Evolutionary conservation across 768 basidiomycete genomes (phyloP), one percentile per base, ranked within the genome.

Genomic region (Leccinum ochraceum): DNA sequence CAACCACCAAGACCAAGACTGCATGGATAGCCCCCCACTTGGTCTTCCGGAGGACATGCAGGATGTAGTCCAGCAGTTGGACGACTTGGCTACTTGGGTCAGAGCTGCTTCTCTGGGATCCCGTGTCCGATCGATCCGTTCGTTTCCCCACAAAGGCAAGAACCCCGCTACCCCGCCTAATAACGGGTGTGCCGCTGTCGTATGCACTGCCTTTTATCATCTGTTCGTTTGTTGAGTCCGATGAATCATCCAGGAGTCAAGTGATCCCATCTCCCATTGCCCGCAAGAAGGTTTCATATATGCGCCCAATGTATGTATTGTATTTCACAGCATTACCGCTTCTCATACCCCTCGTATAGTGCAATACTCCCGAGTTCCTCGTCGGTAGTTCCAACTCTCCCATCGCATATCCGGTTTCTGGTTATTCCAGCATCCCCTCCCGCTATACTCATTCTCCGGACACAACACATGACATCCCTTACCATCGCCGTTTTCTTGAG

Each of bases 341-440:
- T 49, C 42, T 62, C 56, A 56, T 53, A 24, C 30, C 13, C 20
- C 4, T 53, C 48, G 4, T 42, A 17, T 57, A 71, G 66, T 44
- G 67, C 42, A 30, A 67, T 36, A 68, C 70, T 6, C 71, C 73
- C n/a, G 71, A 71, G 56, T 74, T 74, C 56, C 71, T 72, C 6
- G 71, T 56, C 24, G 75, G 73, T 6, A 66, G 69, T 48, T 74
- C 75, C 13, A 66, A 61, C 53, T 76, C 75, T 50, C 69, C 66
- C 6, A 26, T 76, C 44, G 73, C 61, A 28, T 73, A 71, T 30
- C 72, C 74, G 4, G 68, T 68, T 26, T 60, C 60, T 51, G 75
- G 73, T 37, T 74, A 74, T 56, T 67, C 61, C 14, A 74, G 73
- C 50, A 69, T 60, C 49, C 66, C 70, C 62, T 58, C 59, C n/a